phyloP scores from a whole-genome alignment of 2,329 filamentous ascomycete species.

The Teratosphaeria pseudoeucalypti region DNA sequence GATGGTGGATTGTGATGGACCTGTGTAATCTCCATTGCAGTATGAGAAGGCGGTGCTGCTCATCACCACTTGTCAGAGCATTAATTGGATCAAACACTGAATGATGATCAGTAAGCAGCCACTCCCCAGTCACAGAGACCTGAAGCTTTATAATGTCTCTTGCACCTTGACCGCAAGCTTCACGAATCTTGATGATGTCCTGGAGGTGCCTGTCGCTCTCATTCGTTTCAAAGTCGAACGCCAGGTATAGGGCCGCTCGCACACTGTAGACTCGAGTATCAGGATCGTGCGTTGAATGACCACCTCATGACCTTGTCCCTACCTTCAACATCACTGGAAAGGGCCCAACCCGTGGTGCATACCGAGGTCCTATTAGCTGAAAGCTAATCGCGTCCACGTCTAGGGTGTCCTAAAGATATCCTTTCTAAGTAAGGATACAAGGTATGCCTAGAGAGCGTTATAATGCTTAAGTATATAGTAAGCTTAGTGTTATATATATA shows the following conservation, averaged over 20 bases:
- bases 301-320: too few relatives aligned
- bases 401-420: too few relatives aligned
- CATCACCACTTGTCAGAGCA: not conserved
- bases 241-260: not conserved
- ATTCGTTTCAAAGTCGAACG: not conserved
- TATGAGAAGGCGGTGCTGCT: not conserved
- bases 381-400: too few relatives aligned
- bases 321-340: too few relatives aligned
- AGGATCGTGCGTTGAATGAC: too few relatives aligned
- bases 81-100: not conserved
- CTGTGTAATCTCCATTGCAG: not conserved
- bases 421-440: too few relatives aligned
- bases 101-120: not conserved
- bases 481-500: too few relatives aligned
- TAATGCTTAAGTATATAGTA: too few relatives aligned
- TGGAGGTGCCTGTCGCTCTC: constrained; percentile 1
- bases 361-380: too few relatives aligned
- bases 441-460: too few relatives aligned
- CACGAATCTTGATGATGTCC: not conserved
- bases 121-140: not conserved
- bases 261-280: not conserved
- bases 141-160: not conserved
- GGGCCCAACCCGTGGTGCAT: too few relatives aligned
- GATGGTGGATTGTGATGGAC: not conserved
- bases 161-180: not conserved